Base-by-base conservation (phyloP, 2,329 filamentous ascomycete genomes). In the Arthrobotrys conoides region DNA sequence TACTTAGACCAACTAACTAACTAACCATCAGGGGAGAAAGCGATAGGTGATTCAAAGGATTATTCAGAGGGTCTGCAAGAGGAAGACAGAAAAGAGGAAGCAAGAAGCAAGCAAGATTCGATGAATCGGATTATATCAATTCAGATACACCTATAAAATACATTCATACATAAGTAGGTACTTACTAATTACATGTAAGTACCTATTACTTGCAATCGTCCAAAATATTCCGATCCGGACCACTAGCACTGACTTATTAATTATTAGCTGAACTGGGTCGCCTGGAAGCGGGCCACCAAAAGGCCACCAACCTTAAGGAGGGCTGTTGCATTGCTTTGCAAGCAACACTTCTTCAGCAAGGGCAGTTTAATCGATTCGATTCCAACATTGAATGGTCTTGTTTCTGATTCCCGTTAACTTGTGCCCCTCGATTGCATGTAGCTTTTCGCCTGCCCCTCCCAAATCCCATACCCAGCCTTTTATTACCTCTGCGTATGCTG, bases 331-430 rank as follows among this genome's bases (percentile, higher is more conserved):
- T 66, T 73, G 70, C 70, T 51, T 18, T 41, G 49, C 61, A 53
- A 64, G 38, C 61, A 73, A 73, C 70, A 66, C 70, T 67, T 63
- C n/a, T 46, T 57, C 69, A 46, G 70, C 49, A 73, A 73, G 70
- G 70, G 70, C 70, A 55, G 59, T 59, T 67, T 36, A 33, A 48
- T 73, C 33, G 9, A 30, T 30, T 73, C 33, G 9, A 30, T 30
- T 36, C 70, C 70, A 73, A 73, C 70, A 66, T 57, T 22, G 33
- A 44, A 73, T 22, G 18, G 48, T 20, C 44, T 20, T 18, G 44
- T 41, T 55, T 71, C 57, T 71, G 44, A 27, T 44, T 46, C 24
- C 57, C 70, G 14, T 53, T 38, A n/a, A 48, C 18, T 51, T 41
- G 61, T 41, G n/a, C 51, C 68, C 57, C 68, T 64, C 68, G 57